A percentile compares a stretch with the other conserved stretches of the same genome.
These are phyloP conservation scores for Botrytis sinoallii DNA, from an alignment of 2,329 filamentous ascomycete genomes.

Conservation along the genomic window DNA sequence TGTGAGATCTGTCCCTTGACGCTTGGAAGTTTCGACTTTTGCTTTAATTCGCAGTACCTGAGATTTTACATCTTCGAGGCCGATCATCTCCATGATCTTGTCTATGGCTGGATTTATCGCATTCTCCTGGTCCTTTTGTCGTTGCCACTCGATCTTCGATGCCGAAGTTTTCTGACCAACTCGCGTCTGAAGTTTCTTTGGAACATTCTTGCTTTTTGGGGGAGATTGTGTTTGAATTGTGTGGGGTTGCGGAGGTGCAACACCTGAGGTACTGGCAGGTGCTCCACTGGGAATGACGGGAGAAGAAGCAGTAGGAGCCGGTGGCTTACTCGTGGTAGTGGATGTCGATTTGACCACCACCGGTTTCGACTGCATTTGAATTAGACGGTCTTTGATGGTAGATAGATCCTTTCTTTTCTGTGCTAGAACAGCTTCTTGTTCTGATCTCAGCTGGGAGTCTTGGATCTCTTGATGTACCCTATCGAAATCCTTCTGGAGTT, in stretches of 20 bases:
- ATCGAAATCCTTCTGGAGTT: conserved; percentile 31
- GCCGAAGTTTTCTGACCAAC: conserved; percentile 29
- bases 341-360: background rate
- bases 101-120: conserved; percentile 56
- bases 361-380: conserved; percentile 18
- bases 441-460: conserved; percentile 45
- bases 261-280: background rate
- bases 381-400: conserved; percentile 39
- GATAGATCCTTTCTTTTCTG: conserved; percentile 49
- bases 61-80: conserved; percentile 66
- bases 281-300: background rate
- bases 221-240: background rate
- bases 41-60: conserved; percentile 61
- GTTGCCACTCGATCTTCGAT: conserved; percentile 56
- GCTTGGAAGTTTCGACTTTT: conserved; percentile 56
- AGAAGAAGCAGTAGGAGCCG: background rate
- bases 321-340: background rate
- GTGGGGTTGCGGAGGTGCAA: background rate
- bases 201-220: conserved; percentile 13
- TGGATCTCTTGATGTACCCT: conserved; percentile 39
- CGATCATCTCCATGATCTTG: conserved; percentile 65
- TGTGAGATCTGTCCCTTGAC: conserved; percentile 54
- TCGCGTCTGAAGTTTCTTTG: conserved; percentile 21
- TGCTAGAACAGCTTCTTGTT: conserved; percentile 44
- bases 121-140: conserved; percentile 53